A percentile compares a stretch with the other conserved stretches of the same genome.
These are phyloP conservation scores for Cupressus sempervirens DNA, from an alignment of 75 land plant genomes.

Conservation along the genomic window DNA sequence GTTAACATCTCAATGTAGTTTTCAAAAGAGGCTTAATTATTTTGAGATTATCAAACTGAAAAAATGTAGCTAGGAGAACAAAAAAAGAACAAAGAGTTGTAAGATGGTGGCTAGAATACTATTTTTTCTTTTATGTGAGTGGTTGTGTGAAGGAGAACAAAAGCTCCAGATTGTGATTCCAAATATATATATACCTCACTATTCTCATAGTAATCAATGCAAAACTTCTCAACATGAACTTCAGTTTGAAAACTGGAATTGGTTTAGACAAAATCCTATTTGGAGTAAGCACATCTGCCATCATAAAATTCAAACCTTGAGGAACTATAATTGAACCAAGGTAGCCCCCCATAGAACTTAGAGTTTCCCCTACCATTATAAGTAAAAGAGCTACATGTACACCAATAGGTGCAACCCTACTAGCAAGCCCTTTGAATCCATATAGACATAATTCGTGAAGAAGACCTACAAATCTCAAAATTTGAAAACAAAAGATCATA, in stretches of 20 bases:
- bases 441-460: constrained; percentile 69
- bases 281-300: constrained; percentile 88
- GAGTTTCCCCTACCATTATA: constrained; percentile 90
- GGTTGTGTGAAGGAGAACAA: too few species aligned
- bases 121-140: too few species aligned
- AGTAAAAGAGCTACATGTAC: constrained; percentile 89
- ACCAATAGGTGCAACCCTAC: constrained; percentile 94
- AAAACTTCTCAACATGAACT: constrained; percentile 74
- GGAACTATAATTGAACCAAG: constrained; percentile 89
- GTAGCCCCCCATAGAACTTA: too few species aligned
- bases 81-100: not conserved
- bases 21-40: not conserved
- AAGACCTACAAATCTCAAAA: constrained; percentile 56
- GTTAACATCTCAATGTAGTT: not conserved
- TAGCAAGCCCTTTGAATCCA: constrained; percentile 92
- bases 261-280: constrained; percentile 67
- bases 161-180: too few species aligned
- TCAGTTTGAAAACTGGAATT: constrained; percentile 53
- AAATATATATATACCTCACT: too few species aligned
- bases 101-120: not conserved
- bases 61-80: not conserved
- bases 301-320: constrained; percentile 84
- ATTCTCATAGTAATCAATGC: too few species aligned
- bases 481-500: not conserved
- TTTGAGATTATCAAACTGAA: not conserved